phyloP scores from a whole-genome alignment of 495 filamentous ascomycete genomes.

The Collariella sp. region DNA sequence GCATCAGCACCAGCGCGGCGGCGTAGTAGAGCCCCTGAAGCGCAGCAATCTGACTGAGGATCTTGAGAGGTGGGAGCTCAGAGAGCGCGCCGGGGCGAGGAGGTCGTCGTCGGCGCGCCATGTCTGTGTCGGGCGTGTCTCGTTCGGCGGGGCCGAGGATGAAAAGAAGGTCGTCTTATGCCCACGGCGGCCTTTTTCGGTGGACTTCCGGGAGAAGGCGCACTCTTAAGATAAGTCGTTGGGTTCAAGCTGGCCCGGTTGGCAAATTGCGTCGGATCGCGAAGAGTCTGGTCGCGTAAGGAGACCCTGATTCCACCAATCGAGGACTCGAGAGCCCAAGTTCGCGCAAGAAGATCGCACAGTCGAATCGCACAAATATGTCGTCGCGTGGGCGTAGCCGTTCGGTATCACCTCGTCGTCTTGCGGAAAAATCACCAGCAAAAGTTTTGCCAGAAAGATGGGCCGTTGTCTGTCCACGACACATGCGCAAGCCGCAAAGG shows the following conservation, averaged over 20 bases:
- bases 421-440: too few species aligned
- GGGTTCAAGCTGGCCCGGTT: not conserved
- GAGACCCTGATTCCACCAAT: too few species aligned
- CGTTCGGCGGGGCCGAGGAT: not conserved
- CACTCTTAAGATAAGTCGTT: not conserved
- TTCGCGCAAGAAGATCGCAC: too few species aligned
- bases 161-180: not conserved
- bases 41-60: conserved; percentile 75
- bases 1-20: conserved; percentile 61
- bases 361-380: too few species aligned
- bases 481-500: not conserved
- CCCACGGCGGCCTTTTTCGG: not conserved
- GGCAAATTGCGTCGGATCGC: too few species aligned
- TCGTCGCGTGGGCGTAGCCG: too few species aligned
- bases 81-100: conserved; percentile 69
- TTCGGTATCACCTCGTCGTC: too few species aligned
- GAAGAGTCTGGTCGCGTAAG: too few species aligned
- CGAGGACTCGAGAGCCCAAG: too few species aligned
- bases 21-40: conserved; percentile 83
- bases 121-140: conserved; percentile 20
- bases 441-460: too few species aligned
- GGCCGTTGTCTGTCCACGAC: too few species aligned
- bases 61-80: conserved; percentile 75
- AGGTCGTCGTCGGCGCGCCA: conserved; percentile 70
- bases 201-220: not conserved